phyloP scores from a whole-genome alignment of 805 yeast species.

The Candida ovalis region DNA sequence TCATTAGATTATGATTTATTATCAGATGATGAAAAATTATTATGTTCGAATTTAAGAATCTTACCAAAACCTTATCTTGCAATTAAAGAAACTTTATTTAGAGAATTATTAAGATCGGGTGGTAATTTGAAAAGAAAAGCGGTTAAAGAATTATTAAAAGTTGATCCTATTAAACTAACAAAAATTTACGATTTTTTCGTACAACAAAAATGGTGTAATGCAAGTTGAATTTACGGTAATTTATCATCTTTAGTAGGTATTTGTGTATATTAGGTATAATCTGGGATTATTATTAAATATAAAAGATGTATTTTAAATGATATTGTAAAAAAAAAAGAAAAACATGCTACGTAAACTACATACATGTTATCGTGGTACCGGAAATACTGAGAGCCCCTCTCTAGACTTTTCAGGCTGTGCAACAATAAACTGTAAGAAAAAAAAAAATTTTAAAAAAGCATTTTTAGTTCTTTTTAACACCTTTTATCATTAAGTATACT shows the following conservation, averaged over 20 bases:
- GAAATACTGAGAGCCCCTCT: too few species aligned
- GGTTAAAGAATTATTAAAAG: slow-evolving; percentile 77
- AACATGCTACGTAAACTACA: too few species aligned
- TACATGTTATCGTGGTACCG: too few species aligned
- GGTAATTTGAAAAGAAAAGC: slow-evolving; percentile 79
- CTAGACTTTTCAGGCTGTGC: neutral
- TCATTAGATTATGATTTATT: slow-evolving; percentile 80
- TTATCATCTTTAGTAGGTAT: too few species aligned
- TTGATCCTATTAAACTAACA: slow-evolving; percentile 83
- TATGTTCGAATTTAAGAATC: slow-evolving; percentile 80
- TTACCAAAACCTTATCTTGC: slow-evolving; percentile 93
- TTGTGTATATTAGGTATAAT: too few species aligned
- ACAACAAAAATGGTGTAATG: slow-evolving; percentile 79
- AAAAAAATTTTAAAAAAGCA: neutral
- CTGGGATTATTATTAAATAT: too few species aligned
- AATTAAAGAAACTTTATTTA: slow-evolving; percentile 82
- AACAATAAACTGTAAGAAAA: neutral
- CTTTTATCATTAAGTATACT: too few species aligned
- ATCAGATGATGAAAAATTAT: slow-evolving; percentile 80
- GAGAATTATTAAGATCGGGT: slow-evolving; percentile 81
- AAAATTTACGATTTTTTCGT: slow-evolving; percentile 90
- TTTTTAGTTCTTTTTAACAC: too few species aligned
- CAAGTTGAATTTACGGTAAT: slow-evolving; percentile 8
- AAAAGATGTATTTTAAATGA: too few species aligned
- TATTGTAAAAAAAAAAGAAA: too few species aligned